Base-by-base conservation (phyloP, 371 early-diverging fungal genomes). In the Actinomucor elegans region DNA sequence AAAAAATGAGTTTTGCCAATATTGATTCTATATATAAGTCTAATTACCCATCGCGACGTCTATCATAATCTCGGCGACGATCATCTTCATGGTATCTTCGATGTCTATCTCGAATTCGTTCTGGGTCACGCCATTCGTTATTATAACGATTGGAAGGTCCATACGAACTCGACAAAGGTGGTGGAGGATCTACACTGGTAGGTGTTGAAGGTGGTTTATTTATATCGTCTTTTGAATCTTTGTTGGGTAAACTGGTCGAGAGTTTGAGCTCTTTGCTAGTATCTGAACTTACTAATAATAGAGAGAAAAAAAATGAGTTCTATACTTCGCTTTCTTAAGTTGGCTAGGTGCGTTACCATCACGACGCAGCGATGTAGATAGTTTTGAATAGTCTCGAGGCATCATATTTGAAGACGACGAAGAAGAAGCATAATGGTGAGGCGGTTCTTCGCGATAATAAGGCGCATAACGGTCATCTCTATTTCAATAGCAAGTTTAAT, bases 371-470 rank as follows among this genome's bases (percentile, higher is more conserved):
- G 70, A 44, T n/a, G 64, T 46, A 21, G 65, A 9, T 10, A 48
- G 29, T 50, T 73, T 73, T 10, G 74, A 36, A 55, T 73, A 73
- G 41, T 69, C 69, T 48, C 71, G 55, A 27, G 72, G 44, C 34
- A 54, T 41, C 14, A 40, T 40, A 18, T 41, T 44, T n/a, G 65
- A 52, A 26, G 58, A 61, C 2, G 72, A 59, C 11, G 66, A 54
- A n/a, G 58, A 55, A n/a, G 66, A 44, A 12, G 65, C 33, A 29
- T 67, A 70, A 44, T 69, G 64, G 33, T 70, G 74, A 20, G 57
- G 37, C 29, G 59, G 43, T 60, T 77, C 77, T 23, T 77, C 77
- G 46, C 77, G 69, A 44, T 77, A 73, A 62, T 73, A 77, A 15
- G 70, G 70, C 28, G 69, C 44, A 56, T 77, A 77, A 29, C 77